These are phyloP conservation scores for Diaporthe ilicicola DNA, from an alignment of 2,329 filamentous ascomycete genomes.

Conservation along the genomic window DNA sequence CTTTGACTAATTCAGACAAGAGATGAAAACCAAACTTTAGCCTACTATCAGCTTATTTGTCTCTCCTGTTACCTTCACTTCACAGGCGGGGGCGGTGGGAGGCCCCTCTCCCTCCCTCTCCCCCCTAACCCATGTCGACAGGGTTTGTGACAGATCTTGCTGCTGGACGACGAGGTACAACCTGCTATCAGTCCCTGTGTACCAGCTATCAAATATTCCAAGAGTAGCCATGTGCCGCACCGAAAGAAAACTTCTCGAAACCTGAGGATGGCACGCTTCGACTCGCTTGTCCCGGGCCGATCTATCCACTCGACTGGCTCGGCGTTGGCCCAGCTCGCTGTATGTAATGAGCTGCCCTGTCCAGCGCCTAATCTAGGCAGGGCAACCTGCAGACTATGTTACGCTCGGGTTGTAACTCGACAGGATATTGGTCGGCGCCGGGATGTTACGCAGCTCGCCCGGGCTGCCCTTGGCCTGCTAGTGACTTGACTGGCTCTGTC, in stretches of 20 bases:
- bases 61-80: background rate
- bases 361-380: too few species aligned
- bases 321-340: background rate
- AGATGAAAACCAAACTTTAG: background rate
- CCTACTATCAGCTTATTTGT: too few species aligned
- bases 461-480: background rate
- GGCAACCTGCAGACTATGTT: background rate
- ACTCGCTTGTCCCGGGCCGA: background rate
- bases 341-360: background rate
- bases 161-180: background rate
- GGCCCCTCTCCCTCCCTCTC: too few species aligned
- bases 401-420: background rate
- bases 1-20: background rate
- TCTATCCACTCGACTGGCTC: background rate
- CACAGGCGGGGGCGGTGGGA: background rate
- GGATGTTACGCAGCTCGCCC: background rate
- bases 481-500: background rate
- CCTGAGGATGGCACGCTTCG: background rate
- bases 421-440: background rate
- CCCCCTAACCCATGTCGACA: background rate
- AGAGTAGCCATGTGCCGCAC: background rate
- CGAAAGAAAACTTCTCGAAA: background rate
- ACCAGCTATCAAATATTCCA: background rate
- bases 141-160: background rate
- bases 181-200: background rate